These are phyloP conservation scores for Plasmodium sp. DNA, from an alignment of 169 alveolate genomes.

Conservation along the genomic window DNA sequence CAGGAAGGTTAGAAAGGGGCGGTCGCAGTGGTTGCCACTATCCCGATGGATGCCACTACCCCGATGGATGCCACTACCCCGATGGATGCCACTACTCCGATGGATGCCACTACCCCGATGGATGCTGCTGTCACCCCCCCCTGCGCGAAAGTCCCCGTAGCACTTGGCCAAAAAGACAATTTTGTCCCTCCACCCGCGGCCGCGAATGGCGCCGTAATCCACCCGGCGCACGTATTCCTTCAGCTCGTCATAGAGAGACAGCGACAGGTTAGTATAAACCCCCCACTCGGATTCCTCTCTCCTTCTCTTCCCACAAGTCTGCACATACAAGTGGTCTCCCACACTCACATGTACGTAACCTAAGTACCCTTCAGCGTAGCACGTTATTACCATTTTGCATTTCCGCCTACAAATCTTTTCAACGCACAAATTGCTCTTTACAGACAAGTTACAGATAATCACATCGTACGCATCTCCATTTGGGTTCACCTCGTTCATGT, in stretches of 20 bases:
- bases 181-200: not conserved
- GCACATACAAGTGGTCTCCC: constrained; percentile 12
- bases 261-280: constrained; percentile 7
- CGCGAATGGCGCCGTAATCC: not conserved
- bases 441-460: constrained; percentile 20
- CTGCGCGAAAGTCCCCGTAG: not conserved
- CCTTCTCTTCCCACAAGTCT: not conserved
- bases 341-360: constrained; percentile 15
- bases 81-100: not conserved
- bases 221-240: not conserved
- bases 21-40: not conserved
- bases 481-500: constrained; percentile 1
- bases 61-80: not conserved
- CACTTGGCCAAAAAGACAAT: constrained; percentile 20
- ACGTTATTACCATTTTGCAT: not conserved
- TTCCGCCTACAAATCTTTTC: constrained; percentile 13
- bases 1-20: not conserved
- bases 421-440: constrained; percentile 22
- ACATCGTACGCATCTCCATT: constrained; percentile 3
- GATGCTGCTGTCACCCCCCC: not conserved
- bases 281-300: not conserved
- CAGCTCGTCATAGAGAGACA: constrained; percentile 11
- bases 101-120: not conserved
- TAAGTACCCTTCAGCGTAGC: not conserved
- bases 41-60: not conserved